A percentile compares a stretch with the other conserved stretches of the same genome.
Conservation (phyloP, 257 asterid genomes). For the Solanum medicagineum region DNA sequence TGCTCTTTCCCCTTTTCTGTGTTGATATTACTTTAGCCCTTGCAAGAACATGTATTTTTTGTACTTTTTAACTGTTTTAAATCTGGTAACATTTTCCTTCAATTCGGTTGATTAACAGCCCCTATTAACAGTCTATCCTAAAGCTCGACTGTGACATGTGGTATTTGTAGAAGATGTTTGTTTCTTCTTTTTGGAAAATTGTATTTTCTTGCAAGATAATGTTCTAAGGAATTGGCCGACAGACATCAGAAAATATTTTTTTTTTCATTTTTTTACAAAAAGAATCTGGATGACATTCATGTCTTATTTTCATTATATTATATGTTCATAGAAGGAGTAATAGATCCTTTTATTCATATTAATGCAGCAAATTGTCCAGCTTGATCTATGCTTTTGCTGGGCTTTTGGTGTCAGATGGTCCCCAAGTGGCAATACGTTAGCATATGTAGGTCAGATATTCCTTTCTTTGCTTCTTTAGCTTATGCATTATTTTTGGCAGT, state of each 20-base stretch:
- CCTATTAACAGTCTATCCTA: not conserved
- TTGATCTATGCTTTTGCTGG: constrained; percentile 93
- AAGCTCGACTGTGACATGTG: not conserved
- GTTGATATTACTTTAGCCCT: not conserved
- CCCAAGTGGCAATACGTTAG: constrained; percentile 83
- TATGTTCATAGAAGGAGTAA: not conserved
- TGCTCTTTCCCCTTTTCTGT: not conserved
- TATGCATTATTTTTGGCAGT: not conserved
- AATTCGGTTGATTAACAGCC: not conserved
- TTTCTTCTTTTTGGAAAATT: not conserved
- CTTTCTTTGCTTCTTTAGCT: constrained; percentile 12
- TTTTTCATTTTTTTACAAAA: too few species aligned
- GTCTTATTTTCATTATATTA: not conserved
- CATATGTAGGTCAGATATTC: constrained; percentile 74
- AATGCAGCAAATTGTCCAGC: constrained; percentile 93
- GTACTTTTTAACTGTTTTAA: not conserved
- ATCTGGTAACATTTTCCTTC: not conserved
- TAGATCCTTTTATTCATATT: not conserved
- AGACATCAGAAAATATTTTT: not conserved
- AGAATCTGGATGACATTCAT: not conserved
- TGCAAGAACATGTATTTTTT: not conserved
- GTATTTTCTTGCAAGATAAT: not conserved
- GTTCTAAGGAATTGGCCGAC: not conserved
- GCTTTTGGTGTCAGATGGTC: constrained; percentile 97
- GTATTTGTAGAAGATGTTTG: not conserved